Base-by-base conservation (phyloP, 495 filamentous ascomycete genomes). In the Durotheca rogersii region DNA sequence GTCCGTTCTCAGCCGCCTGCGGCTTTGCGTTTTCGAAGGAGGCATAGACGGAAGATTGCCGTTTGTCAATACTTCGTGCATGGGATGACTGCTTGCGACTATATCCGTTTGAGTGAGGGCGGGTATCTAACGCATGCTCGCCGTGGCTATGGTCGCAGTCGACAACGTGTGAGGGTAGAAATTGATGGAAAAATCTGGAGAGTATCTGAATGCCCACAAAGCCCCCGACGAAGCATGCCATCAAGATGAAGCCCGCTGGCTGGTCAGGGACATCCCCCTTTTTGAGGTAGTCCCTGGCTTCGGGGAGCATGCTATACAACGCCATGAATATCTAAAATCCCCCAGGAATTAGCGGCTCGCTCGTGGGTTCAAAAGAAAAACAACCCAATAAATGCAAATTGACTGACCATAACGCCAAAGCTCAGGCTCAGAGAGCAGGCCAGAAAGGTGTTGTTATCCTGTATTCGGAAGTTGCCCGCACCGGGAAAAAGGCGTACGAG, bases 401-500 rank as follows among this genome's bases (percentile, higher is more conserved):
- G 15, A 69, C 81, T 43, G 68, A 96, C 90, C 91, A 98, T 94
- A n/a, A 98, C 93, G 21, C 93, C 93, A 37, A 95, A 95, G 67
- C 90, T 95, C 39, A 98, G 70, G 70, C 90, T 95, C 51, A 97
- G 71, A 2, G 92, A 95, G 15, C 84, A 83, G 0, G 91, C 89
- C 11, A 96, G 76, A 67, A 98, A 98, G 15, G 75, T 75, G 70
- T 85, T 90, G 67, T 87, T 95, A 58, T 91, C 87, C 58, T 91
- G 84, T 59, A 98, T 95, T 59, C 83, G 81, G 61, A 96, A 98
- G 63, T 82, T 73, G 59, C 77, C 82, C 65, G 85, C 80, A 39
- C 81, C 77, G 3, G 88, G 86, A 47, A 95, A 68, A 15, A 73
- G 73, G 45, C 81, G 87, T 30, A 95, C 69, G 36, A 93, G 41